A percentile compares a stretch with the other conserved stretches of the same genome.
Evolutionary conservation across 352 stramenopile genomes (phyloP).

Genomic region (Phytophthora tubulina): DNA sequence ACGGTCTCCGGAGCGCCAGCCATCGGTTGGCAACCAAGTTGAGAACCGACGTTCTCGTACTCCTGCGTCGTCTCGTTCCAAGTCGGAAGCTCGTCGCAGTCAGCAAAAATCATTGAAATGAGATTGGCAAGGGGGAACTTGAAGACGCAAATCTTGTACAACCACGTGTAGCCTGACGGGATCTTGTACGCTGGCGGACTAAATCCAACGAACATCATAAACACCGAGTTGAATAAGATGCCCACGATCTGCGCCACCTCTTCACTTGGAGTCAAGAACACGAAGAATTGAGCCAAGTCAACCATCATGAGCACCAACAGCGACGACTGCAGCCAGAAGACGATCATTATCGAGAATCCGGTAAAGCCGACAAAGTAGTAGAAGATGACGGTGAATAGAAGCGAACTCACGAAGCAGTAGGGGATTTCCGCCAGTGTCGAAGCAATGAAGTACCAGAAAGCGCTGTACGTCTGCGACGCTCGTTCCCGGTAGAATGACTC

Average conservation of each 20-base stretch:
- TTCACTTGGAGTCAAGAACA: constrained; percentile 14
- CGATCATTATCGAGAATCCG: constrained; percentile 35
- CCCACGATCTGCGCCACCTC: constrained; percentile 32
- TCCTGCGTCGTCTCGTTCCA: constrained; percentile 13
- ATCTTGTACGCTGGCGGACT: constrained; percentile 29
- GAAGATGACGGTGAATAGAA: constrained; percentile 16
- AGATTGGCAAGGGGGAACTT: constrained; percentile 31
- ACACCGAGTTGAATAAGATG: constrained; percentile 38
- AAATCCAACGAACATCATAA: constrained; percentile 45
- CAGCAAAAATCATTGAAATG: constrained; percentile 22
- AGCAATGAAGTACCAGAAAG: constrained; percentile 43
- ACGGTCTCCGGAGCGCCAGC: constrained; percentile 7
- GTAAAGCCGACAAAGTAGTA: constrained; percentile 20
- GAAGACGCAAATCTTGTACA: constrained; percentile 30
- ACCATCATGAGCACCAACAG: constrained; percentile 53
- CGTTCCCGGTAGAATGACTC: constrained; percentile 86
- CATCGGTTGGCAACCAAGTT: constrained; percentile 25
- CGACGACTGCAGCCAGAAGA: constrained; percentile 46
- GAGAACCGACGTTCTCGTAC: constrained; percentile 20
- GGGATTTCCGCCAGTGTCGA: constrained; percentile 79
- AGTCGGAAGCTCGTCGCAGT: constrained; percentile 5
- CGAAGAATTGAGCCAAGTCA: constrained; percentile 40
- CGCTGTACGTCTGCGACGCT: constrained; percentile 74
- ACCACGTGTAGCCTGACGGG: constrained; percentile 29
- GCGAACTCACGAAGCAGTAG: constrained; percentile 26